phyloP scores from a whole-genome alignment of 345 rosid genomes.

The Orychophragmus violaceus region DNA sequence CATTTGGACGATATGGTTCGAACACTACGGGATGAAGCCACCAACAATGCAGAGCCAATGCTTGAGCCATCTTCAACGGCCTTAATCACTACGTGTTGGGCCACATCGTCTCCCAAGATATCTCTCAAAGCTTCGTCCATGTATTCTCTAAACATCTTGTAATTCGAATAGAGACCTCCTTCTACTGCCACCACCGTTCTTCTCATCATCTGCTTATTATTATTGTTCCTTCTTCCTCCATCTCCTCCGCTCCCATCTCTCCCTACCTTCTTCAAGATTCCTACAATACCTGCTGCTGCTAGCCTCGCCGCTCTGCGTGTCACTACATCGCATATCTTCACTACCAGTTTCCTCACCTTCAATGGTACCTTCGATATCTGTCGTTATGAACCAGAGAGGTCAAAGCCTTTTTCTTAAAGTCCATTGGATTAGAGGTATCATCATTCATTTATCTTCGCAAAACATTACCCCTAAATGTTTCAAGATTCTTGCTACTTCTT shows the following conservation, averaged over 20 bases:
- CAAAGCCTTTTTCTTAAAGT: not conserved
- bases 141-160: constrained; percentile 66
- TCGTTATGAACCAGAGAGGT: not conserved
- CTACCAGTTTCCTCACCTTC: constrained; percentile 63
- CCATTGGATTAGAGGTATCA: not conserved
- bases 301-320: constrained; percentile 84
- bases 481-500: constrained; percentile 57
- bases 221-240: constrained; percentile 50
- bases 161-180: constrained; percentile 65
- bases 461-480: constrained; percentile 56
- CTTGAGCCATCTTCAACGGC: constrained; percentile 84
- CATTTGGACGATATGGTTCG: constrained; percentile 8
- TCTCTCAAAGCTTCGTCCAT: constrained; percentile 80
- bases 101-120: constrained; percentile 67
- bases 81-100: constrained; percentile 46
- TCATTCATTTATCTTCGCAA: not conserved
- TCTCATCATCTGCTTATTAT: constrained; percentile 47
- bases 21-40: constrained; percentile 19
- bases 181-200: constrained; percentile 85
- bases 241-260: constrained; percentile 74
- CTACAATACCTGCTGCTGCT: constrained; percentile 85
- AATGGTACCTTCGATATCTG: constrained; percentile 62
- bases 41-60: constrained; percentile 61
- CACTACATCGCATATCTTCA: constrained; percentile 72
- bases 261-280: constrained; percentile 84